phyloP scores from a whole-genome alignment of 129 eudicot genomes.

The Helianthus tuberosus region DNA sequence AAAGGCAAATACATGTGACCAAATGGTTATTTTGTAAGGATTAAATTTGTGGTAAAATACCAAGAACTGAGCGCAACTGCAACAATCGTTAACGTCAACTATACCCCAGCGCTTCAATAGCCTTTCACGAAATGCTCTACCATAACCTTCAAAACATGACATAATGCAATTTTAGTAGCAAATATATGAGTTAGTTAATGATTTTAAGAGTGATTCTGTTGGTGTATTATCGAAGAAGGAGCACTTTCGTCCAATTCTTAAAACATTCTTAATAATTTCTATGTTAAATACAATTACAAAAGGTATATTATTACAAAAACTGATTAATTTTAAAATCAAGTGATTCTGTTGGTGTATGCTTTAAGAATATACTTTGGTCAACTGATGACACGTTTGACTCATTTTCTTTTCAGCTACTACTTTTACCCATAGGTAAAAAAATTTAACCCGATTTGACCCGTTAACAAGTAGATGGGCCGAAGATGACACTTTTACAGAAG shows the following conservation, averaged over 20 bases:
- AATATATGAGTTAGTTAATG: slow-evolving; percentile 9
- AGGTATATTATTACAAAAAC: background rate
- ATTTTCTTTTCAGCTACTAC: background rate
- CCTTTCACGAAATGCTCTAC: slow-evolving; percentile 90
- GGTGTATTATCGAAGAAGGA: background rate
- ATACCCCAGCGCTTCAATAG: slow-evolving; percentile 85
- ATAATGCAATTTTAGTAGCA: slow-evolving; percentile 15
- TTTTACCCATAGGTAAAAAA: background rate
- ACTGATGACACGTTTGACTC: background rate
- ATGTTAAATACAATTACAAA: background rate
- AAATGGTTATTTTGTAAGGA: background rate
- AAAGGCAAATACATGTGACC: background rate
- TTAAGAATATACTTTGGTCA: background rate
- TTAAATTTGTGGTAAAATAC: slow-evolving; percentile 38
- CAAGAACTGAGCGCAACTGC: slow-evolving; percentile 94
- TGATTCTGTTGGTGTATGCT: background rate
- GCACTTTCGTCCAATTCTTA: background rate
- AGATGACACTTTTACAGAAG: background rate
- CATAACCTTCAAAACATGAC: slow-evolving; percentile 71
- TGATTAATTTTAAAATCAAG: background rate
- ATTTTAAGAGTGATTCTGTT: no score
- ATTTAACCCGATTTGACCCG: background rate
- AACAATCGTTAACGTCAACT: slow-evolving; percentile 90
- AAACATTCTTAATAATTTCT: background rate
- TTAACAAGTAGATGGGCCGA: background rate